Percentiles rank a stretch among this genome's conserved stretches.
Evolutionary conservation across 2,329 filamentous ascomycete species (phyloP).

Genomic region (Teratosphaeria nubilosa): DNA sequence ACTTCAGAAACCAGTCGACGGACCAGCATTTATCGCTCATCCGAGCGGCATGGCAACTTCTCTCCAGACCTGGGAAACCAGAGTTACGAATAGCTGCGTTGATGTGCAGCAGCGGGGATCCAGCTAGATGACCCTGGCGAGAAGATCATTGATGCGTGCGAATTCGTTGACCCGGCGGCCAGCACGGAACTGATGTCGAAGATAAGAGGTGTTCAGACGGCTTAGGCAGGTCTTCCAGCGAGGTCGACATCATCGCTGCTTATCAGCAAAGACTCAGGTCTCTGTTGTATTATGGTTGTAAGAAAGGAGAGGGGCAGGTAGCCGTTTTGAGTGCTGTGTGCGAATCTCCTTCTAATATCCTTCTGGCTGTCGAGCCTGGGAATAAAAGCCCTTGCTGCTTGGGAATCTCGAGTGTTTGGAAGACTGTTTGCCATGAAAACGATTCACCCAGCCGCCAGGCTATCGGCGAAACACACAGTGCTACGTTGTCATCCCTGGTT

Average conservation of each 20-base stretch:
- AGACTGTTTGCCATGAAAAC: background rate
- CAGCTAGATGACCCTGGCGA: constrained; percentile 16
- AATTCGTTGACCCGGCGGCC: constrained; percentile 26
- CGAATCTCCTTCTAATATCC: too few relatives aligned
- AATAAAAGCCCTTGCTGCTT: background rate
- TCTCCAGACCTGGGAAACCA: constrained; percentile 16
- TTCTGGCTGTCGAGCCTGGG: background rate
- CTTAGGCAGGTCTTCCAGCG: background rate
- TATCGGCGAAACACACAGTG: background rate
- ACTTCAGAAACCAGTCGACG: constrained; percentile 11
- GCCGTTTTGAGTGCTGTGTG: background rate
- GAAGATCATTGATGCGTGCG: constrained; percentile 18
- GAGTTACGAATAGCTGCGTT: constrained; percentile 17
- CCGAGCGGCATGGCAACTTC: constrained; percentile 14
- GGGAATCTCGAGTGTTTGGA: background rate
- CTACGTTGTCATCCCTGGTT: background rate
- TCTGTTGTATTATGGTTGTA: background rate
- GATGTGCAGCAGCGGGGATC: constrained; percentile 19
- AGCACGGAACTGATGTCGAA: constrained; percentile 3
- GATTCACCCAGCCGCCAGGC: background rate
- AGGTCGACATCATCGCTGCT: background rate
- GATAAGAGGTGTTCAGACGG: background rate
- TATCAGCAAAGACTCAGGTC: background rate
- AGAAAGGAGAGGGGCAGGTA: background rate
- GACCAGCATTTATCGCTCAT: constrained; percentile 17